Conservation (phyloP, 192 early-diverging fungal genomes). For the Thamnidium elegans region DNA sequence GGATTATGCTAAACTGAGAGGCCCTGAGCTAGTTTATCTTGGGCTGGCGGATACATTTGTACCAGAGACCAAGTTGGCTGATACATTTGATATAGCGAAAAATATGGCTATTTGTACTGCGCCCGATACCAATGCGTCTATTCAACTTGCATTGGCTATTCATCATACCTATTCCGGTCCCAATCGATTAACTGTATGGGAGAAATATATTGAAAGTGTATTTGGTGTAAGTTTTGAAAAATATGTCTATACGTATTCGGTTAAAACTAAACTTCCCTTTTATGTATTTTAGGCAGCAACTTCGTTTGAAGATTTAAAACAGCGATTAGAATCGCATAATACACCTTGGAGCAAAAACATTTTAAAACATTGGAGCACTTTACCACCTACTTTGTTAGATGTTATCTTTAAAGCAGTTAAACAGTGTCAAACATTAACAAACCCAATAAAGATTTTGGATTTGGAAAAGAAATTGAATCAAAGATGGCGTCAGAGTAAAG, state of each 20-base stretch:
- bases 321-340: conserved; percentile 31
- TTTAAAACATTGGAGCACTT: conserved; percentile 32
- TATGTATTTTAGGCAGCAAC: conserved; percentile 22
- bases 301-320: conserved; percentile 29
- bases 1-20: conserved; percentile 36
- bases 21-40: conserved; percentile 43
- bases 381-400: conserved; percentile 32
- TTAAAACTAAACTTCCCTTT: too few relatives aligned
- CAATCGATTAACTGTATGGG: conserved; percentile 47
- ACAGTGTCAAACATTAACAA: not conserved
- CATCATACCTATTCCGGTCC: conserved; percentile 48
- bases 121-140: conserved; percentile 40
- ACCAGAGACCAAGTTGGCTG: conserved; percentile 39
- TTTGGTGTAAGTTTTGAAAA: conserved; percentile 47
- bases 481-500: conserved; percentile 16
- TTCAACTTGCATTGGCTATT: conserved; percentile 41
- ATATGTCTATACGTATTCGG: too few relatives aligned
- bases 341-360: conserved; percentile 44
- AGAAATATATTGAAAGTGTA: conserved; percentile 40
- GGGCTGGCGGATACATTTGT: conserved; percentile 49
- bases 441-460: not conserved
- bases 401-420: conserved; percentile 15
- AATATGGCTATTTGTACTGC: conserved; percentile 46
- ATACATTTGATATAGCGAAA: conserved; percentile 35
- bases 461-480: conserved; percentile 18